Conservation (phyloP, 139 green algal genomes). For the Limnomonas spitsbergensis region DNA sequence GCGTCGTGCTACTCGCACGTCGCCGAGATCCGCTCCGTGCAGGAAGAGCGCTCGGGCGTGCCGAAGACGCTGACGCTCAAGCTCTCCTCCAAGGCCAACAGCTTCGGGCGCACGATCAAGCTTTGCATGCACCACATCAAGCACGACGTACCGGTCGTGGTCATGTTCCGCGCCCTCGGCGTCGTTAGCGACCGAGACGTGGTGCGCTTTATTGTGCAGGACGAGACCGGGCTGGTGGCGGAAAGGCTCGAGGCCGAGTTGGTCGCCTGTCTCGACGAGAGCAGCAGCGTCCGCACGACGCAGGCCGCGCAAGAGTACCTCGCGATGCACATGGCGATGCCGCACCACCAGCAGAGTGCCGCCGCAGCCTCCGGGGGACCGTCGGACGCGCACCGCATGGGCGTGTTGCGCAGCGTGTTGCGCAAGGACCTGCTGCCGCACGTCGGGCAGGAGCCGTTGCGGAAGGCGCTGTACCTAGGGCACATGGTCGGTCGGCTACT, state of each 20-base stretch:
- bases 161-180: constrained; percentile 83
- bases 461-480: background rate
- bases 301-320: constrained; percentile 57
- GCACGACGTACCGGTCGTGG: constrained; percentile 47
- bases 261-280: background rate
- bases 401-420: constrained; percentile 8
- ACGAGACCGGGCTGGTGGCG: background rate
- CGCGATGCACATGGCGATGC: constrained; percentile 13
- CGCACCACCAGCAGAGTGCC: background rate
- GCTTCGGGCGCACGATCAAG: constrained; percentile 74
- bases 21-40: constrained; percentile 8
- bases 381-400: background rate
- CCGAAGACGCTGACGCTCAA: constrained; percentile 33
- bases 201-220: background rate
- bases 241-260: constrained; percentile 17
- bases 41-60: background rate
- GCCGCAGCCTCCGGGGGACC: background rate
- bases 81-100: constrained; percentile 66
- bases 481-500: constrained; percentile 5
- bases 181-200: constrained; percentile 73
- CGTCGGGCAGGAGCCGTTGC: background rate
- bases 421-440: constrained; percentile 14
- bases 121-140: constrained; percentile 59
- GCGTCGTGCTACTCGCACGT: constrained; percentile 15
- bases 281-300: background rate